Evolutionary conservation across 768 basidiomycete genomes (phyloP).

Genomic region (Xerocomus potaroensis): DNA sequence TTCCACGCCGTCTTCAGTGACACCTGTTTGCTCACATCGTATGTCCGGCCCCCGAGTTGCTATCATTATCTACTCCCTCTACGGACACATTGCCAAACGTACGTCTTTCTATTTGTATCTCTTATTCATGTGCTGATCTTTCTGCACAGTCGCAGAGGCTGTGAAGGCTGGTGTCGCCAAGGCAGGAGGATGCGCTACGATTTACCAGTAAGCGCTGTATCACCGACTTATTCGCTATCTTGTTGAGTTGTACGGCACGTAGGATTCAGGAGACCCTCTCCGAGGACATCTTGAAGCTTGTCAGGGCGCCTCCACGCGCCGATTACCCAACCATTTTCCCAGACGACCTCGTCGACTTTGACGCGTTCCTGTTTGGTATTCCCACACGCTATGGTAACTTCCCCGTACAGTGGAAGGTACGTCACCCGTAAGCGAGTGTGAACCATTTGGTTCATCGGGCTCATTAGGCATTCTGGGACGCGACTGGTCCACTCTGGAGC

Average conservation of each 20-base stretch:
- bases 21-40: too few relatives aligned
- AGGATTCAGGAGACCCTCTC: constrained; percentile 84
- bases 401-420: constrained; percentile 55
- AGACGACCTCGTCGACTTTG: constrained; percentile 31
- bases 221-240: too few relatives aligned
- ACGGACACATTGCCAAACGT: constrained; percentile 48
- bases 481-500: constrained; percentile 44
- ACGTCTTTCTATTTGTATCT: constrained; percentile 12
- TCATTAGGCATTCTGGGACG: constrained; percentile 43
- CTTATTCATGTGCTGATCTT: neutral
- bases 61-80: constrained; percentile 47
- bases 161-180: constrained; percentile 37
- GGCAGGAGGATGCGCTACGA: constrained; percentile 42
- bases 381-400: constrained; percentile 47
- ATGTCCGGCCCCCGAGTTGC: constrained; percentile 36
- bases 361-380: constrained; percentile 44
- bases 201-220: constrained; percentile 43
- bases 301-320: constrained; percentile 70
- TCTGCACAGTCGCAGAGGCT: constrained; percentile 28
- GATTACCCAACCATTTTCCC: constrained; percentile 43
- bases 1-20: constrained; percentile 1
- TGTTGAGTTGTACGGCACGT: neutral
- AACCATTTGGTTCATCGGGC: constrained; percentile 19
- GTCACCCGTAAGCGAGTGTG: constrained; percentile 9
- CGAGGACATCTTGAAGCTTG: constrained; percentile 58